Percentiles rank a stretch among this genome's conserved stretches.
These are phyloP conservation scores for Neofusicoccum ribis DNA, from an alignment of 2,329 filamentous ascomycete genomes.

Conservation along the genomic window DNA sequence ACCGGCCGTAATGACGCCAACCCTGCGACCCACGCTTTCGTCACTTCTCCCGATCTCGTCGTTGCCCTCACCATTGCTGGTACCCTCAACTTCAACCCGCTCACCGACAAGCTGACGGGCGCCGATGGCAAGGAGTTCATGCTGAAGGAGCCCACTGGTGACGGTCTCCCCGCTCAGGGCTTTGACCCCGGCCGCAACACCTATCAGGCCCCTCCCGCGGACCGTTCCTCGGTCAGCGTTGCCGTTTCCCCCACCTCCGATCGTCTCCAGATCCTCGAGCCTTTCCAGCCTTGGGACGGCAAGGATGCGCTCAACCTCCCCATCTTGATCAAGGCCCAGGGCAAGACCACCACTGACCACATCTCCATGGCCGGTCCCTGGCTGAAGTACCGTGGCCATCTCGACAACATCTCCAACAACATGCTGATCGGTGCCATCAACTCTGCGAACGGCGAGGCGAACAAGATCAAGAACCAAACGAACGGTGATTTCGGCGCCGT, in stretches of 20 bases:
- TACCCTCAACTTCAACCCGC: slow-evolving; percentile 87
- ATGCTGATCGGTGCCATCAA: slow-evolving; percentile 98
- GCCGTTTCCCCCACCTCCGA: slow-evolving; percentile 86
- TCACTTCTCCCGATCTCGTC: slow-evolving; percentile 86
- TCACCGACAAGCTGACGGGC: slow-evolving; percentile 88
- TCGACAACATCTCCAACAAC: slow-evolving; percentile 99
- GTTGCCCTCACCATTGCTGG: slow-evolving; percentile 84
- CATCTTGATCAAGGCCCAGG: slow-evolving; percentile 93
- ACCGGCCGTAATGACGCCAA: slow-evolving; percentile 97
- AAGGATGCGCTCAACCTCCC: slow-evolving; percentile 83
- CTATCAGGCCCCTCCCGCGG: slow-evolving; percentile 89
- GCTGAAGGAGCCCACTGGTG: slow-evolving; percentile 76
- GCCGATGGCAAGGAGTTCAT: slow-evolving; percentile 96
- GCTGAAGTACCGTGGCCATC: slow-evolving; percentile 97
- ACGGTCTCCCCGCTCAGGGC: slow-evolving; percentile 75
- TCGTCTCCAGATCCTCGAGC: slow-evolving; percentile 87
- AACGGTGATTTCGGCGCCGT: slow-evolving; percentile 84
- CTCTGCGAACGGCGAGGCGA: slow-evolving; percentile 91
- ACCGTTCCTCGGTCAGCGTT: slow-evolving; percentile 72
- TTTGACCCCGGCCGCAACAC: slow-evolving; percentile 92
- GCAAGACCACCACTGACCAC: slow-evolving; percentile 96
- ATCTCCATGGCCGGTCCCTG: slow-evolving; percentile 97
- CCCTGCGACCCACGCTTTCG: slow-evolving; percentile 91
- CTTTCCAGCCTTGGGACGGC: slow-evolving; percentile 87
- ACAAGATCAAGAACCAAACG: slow-evolving; percentile 92